These are phyloP conservation scores for Bryopsis sp. DNA, from an alignment of 139 green algal genomes.

Conservation along the genomic window DNA sequence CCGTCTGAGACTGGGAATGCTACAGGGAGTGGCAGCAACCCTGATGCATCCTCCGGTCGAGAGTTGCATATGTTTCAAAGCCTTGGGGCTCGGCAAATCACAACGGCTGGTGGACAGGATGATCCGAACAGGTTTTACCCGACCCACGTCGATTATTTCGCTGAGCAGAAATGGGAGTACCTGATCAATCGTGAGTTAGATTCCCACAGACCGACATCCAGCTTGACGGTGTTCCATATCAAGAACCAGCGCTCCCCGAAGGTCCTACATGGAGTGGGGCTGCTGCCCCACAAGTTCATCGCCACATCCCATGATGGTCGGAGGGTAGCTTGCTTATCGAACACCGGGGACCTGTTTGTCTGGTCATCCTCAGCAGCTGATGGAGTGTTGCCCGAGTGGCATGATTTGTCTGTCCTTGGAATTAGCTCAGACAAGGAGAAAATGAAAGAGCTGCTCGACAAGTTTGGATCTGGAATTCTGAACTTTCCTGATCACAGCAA, in stretches of 20 bases:
- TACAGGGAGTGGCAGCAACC: too few relatives aligned
- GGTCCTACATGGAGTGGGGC: not conserved
- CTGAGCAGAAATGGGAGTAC: too few relatives aligned
- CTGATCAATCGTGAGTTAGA: too few relatives aligned
- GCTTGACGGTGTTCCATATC: not conserved
- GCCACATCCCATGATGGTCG: slow-evolving; percentile 4
- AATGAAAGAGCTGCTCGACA: not conserved
- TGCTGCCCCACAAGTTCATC: slow-evolving; percentile 5
- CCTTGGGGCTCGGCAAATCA: too few relatives aligned
- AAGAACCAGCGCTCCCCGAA: not conserved
- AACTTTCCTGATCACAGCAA: slow-evolving; percentile 5
- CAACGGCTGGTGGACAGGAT: too few relatives aligned
- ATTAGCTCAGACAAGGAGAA: not conserved
- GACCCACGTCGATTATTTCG: too few relatives aligned
- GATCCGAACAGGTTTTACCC: too few relatives aligned
- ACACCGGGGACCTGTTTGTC: not conserved
- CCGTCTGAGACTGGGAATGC: too few relatives aligned
- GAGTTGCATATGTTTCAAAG: too few relatives aligned
- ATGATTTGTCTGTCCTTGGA: not conserved
- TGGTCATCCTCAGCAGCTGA: slow-evolving; percentile 1
- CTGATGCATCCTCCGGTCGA: too few relatives aligned
- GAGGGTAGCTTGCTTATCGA: slow-evolving; percentile 7
- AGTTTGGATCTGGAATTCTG: slow-evolving; percentile 8
- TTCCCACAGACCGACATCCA: too few relatives aligned
- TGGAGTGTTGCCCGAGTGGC: slow-evolving; percentile 4